Evolutionary conservation across 768 basidiomycete genomes (phyloP), one percentile per base, ranked within the genome.

Genomic region (Fomitopsis serialis): DNA sequence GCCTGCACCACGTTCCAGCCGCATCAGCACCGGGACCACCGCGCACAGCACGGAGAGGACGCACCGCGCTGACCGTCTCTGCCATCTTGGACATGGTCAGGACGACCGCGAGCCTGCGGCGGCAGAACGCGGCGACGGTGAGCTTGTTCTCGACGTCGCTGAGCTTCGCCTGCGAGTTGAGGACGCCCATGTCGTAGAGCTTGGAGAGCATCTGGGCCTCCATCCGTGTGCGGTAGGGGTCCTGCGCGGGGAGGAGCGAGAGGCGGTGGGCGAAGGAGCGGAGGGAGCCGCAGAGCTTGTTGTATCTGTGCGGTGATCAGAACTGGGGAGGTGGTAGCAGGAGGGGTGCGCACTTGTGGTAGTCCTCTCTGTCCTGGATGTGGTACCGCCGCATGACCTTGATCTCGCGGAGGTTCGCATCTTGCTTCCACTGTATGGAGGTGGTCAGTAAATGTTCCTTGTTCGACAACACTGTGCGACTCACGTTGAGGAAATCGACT

Each of bases 351-450:
- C 53, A 90, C 87, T 91, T 93, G 80, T 92, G 87, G 68, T 95
- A 95, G 72, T 96, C 93, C 57, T 96, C 93, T 62, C 95, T 73
- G 70, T 94, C 79, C 64, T 98, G 95, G 57, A 99, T 80, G 71
- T 98, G 97, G 69, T 98, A 99, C 53, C 94, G 74, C 19, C 96
- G 83, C 83, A 98, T 89, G 51, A 98, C 88, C 68, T 87, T 92
- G 70, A 91, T 82, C 76, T 98, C 97, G 40, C 95, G 84, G 15
- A 86, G 72, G 66, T 85, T 87, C 13, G 87, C 85, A 82, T 98
- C 95, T 72, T 93, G 87, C 72, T 93, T 98, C 96, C 96, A 98
- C 92, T 96, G 69, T 15, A 5, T 3, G 48, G 22, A 27, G 44
- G 23, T 21, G 21, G 24, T 22, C 44, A 27, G 24, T 17, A 13